These are phyloP conservation scores for Fraxinus americana DNA, from an alignment of 257 asterid genomes.

Conservation along the genomic window DNA sequence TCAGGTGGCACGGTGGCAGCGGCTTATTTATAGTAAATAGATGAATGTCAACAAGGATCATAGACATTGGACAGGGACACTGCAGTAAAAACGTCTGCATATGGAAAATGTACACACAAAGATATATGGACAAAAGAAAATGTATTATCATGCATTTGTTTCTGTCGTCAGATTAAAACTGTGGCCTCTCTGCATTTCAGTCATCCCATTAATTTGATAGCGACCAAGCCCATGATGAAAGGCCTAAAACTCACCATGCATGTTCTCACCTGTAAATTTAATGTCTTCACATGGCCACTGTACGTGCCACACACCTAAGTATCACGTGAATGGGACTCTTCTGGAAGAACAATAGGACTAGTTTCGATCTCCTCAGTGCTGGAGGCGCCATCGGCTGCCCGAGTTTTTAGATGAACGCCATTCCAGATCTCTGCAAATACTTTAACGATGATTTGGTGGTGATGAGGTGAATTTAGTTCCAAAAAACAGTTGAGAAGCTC, in stretches of 20 bases:
- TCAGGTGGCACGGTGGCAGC: not conserved
- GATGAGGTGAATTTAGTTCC: slow-evolving; percentile 53
- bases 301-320: not conserved
- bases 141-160: not conserved
- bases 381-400: not conserved
- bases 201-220: not conserved
- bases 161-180: not conserved
- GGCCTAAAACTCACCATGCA: not conserved
- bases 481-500: slow-evolving; percentile 70
- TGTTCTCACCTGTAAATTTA: slow-evolving; percentile 30
- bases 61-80: not conserved
- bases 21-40: not conserved
- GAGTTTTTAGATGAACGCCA: slow-evolving; percentile 15
- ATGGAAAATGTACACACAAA: not conserved
- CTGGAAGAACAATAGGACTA: slow-evolving; percentile 25
- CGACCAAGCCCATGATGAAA: not conserved
- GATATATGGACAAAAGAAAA: not conserved
- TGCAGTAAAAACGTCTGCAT: not conserved
- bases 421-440: slow-evolving; percentile 73
- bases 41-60: not conserved
- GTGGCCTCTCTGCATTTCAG: not conserved
- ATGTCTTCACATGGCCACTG: slow-evolving; percentile 45
- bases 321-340: slow-evolving; percentile 3
- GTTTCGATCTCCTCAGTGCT: slow-evolving; percentile 1
- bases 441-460: slow-evolving; percentile 55